These are phyloP conservation scores for Drechslerella coelobrocha DNA, from an alignment of 2,329 filamentous ascomycete genomes.

Conservation along the genomic window DNA sequence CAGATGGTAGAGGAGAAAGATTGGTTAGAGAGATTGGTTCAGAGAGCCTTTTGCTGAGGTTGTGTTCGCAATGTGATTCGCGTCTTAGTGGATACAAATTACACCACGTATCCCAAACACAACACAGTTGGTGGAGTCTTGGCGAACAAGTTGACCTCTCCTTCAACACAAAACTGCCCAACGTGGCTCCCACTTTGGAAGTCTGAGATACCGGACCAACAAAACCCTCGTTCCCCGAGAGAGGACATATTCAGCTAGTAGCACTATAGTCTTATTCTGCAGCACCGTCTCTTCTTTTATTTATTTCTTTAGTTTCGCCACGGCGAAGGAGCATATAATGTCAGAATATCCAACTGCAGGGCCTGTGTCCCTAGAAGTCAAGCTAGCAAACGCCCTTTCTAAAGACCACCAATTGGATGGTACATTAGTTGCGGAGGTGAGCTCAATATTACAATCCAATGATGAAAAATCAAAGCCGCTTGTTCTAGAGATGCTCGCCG, in stretches of 20 bases:
- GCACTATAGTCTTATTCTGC: too few species aligned
- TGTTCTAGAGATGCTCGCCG: constrained; percentile 28
- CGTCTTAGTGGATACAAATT: too few species aligned
- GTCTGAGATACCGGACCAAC: not conserved
- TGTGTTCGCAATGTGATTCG: too few species aligned
- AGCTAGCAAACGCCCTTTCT: constrained; percentile 8
- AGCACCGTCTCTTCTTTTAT: too few species aligned
- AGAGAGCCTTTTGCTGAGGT: too few species aligned
- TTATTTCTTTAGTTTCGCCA: too few species aligned
- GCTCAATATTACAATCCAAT: constrained; percentile 8
- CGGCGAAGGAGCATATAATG: too few species aligned
- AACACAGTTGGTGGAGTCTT: constrained; percentile 17
- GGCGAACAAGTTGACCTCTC: too few species aligned
- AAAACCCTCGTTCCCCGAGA: not conserved
- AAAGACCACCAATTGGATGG: constrained; percentile 1
- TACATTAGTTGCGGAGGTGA: not conserved
- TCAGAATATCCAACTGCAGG: not conserved
- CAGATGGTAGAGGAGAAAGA: not conserved
- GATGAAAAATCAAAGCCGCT: not conserved
- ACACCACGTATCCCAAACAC: constrained; percentile 28
- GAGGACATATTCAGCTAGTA: too few species aligned
- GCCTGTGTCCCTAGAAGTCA: not conserved
- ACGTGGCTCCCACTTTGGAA: too few species aligned
- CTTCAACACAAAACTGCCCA: too few species aligned
- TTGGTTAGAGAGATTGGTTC: not conserved